Evolutionary conservation across 1,284 basidiomycete species (phyloP), one percentile per base, ranked within the genome.

Genomic region (Malassezia psittaci): DNA sequence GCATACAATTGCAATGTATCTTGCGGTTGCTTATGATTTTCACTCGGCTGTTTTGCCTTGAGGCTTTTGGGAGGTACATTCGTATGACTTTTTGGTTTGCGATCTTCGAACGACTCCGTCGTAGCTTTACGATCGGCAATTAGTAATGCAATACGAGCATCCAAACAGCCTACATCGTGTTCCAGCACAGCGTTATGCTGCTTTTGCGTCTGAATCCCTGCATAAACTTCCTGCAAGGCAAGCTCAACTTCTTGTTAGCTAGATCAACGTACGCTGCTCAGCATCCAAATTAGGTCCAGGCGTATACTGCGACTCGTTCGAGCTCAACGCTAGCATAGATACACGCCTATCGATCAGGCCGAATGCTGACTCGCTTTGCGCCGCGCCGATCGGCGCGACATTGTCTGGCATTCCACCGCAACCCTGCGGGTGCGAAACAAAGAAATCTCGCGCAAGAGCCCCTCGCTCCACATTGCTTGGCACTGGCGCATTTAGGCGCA

Each of bases 171-270:
- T 37, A 98, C 94, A 77, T 99, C 94, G 45, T 93, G 83, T 76
- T 98, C 93, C 32, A 98, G 82, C 29, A 98, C 90, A 74, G 98
- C 98, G 78, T 98, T 99, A 82, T 93, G 96, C 81, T 99, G 98
- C 51, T 88, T 93, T 78, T 98, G 94, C 0, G 88, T 85, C 19
- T 90, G 96, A 64, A 99, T 99, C 69, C 90, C 87, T n/a, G 85
- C 82, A 78, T 99, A 98, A 66, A 98, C 82, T 67, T 96, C 91
- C 34, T 94, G 81, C 43, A 99, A 79, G 24, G 24, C 24, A 29
- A 29, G 24, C 24, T 29, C 24, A 29, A 29, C 24, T 29, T 29
- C 24, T 7, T 74, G 52, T 34, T 45, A n/a, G 54, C 34, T 11
- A 34, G 35, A 33, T 34, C 21, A 15, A 18, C 38, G 34, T 54